A percentile compares a stretch with the other conserved stretches of the same genome.
phyloP scores from a whole-genome alignment of 2,329 filamentous ascomycete species.

The Leptographium flavum region DNA sequence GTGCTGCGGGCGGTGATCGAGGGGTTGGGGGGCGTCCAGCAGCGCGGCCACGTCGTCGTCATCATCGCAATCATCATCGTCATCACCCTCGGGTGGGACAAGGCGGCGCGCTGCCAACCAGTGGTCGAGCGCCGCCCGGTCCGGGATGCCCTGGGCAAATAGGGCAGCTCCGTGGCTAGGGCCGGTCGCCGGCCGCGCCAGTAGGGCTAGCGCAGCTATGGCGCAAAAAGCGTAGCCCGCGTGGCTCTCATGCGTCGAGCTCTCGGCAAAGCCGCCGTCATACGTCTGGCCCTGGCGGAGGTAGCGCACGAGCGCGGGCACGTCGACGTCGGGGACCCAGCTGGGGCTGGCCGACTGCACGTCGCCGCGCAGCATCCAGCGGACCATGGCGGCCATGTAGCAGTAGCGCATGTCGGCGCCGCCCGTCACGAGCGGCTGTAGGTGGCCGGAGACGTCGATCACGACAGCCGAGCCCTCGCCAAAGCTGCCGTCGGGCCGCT shows the following conservation, averaged over 20 bases:
- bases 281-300: slow-evolving; percentile 54
- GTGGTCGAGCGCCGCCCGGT: slow-evolving; percentile 21
- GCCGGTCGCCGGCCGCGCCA: slow-evolving; percentile 44
- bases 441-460: slow-evolving; percentile 18
- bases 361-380: slow-evolving; percentile 65
- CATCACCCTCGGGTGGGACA: slow-evolving; percentile 24
- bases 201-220: slow-evolving; percentile 59
- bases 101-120: slow-evolving; percentile 46
- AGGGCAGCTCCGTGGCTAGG: slow-evolving; percentile 13
- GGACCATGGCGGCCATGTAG: slow-evolving; percentile 66
- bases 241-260: slow-evolving; percentile 68
- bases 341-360: slow-evolving; percentile 31
- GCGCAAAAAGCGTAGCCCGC: slow-evolving; percentile 88
- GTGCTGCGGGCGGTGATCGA: slow-evolving; percentile 5
- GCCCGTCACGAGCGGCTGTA: slow-evolving; percentile 45
- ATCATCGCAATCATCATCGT: slow-evolving; percentile 23
- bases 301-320: slow-evolving; percentile 54
- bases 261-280: slow-evolving; percentile 73
- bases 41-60: slow-evolving; percentile 14
- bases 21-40: background rate
- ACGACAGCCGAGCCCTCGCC: slow-evolving; percentile 69
- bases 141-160: slow-evolving; percentile 24
- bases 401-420: slow-evolving; percentile 79
- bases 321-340: slow-evolving; percentile 58
- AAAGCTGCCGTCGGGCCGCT: slow-evolving; percentile 79